Conservation (phyloP, 2,329 filamentous ascomycete species). For the Aspergillus ibericus region DNA sequence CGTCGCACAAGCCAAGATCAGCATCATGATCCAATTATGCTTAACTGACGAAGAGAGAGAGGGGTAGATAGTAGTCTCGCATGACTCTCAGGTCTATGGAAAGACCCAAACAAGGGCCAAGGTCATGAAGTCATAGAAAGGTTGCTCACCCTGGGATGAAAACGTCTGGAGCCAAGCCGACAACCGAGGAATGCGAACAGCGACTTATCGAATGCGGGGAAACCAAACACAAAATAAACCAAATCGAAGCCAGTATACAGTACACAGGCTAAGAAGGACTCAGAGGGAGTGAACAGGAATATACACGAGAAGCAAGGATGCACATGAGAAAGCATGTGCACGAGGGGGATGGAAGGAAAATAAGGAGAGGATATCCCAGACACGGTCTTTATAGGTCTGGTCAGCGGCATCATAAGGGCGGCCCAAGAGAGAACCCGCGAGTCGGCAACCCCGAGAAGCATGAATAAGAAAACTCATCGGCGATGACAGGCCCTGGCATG, state of each 20-base stretch:
- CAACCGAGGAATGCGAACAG: constrained; percentile 4
- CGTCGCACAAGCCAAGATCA: background rate
- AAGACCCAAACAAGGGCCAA: background rate
- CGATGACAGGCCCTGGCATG: constrained; percentile 1
- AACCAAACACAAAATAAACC: background rate
- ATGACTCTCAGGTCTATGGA: background rate
- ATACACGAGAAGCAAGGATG: background rate
- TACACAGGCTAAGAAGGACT: background rate
- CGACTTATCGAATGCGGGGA: constrained; percentile 4
- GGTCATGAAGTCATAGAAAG: background rate
- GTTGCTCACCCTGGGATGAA: background rate
- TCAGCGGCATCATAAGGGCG: background rate
- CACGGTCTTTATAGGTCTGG: background rate
- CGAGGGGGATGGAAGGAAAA: background rate
- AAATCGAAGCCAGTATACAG: background rate
- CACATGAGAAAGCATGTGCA: background rate
- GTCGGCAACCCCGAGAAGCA: constrained; percentile 4
- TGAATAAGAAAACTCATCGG: background rate
- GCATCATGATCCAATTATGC: background rate
- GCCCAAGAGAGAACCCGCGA: background rate
- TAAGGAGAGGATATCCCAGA: background rate
- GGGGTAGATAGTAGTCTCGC: background rate
- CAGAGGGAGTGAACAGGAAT: background rate
- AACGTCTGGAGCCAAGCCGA: background rate
- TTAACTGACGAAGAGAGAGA: background rate